phyloP scores from a whole-genome alignment of 2,329 filamentous ascomycete genomes.

The Neonectria ditissima region DNA sequence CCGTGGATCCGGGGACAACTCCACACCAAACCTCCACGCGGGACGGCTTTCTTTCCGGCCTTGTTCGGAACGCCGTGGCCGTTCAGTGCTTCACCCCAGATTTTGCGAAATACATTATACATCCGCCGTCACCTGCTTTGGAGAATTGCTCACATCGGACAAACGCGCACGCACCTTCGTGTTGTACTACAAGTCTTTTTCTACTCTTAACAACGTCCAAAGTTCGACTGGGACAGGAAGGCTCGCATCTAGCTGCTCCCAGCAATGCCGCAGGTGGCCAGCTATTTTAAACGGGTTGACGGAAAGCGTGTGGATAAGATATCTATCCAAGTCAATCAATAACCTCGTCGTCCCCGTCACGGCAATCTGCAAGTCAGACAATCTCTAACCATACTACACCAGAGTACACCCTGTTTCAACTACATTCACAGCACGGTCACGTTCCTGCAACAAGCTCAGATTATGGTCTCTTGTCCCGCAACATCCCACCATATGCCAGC shows the following conservation, averaged over 20 bases:
- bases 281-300: background rate
- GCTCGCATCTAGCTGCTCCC: background rate
- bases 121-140: background rate
- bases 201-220: background rate
- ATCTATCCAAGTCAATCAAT: too few relatives aligned
- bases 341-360: too few relatives aligned
- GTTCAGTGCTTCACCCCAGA: slow-evolving; percentile 9
- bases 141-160: background rate
- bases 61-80: slow-evolving; percentile 6
- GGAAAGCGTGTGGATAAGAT: too few relatives aligned
- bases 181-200: background rate
- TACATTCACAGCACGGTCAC: background rate
- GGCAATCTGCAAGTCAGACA: background rate
- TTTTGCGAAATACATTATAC: background rate
- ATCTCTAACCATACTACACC: background rate
- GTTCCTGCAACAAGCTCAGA: slow-evolving; percentile 19
- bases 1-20: slow-evolving; percentile 13
- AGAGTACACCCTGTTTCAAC: background rate
- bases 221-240: background rate
- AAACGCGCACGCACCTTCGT: background rate
- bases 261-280: background rate
- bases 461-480: slow-evolving; percentile 14
- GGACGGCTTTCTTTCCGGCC: slow-evolving; percentile 34
- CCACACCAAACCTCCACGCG: slow-evolving; percentile 21
- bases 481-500: slow-evolving; percentile 4